These are phyloP conservation scores for Cystoderma amianthinum DNA, from an alignment of 768 basidiomycete species.

Conservation along the genomic window DNA sequence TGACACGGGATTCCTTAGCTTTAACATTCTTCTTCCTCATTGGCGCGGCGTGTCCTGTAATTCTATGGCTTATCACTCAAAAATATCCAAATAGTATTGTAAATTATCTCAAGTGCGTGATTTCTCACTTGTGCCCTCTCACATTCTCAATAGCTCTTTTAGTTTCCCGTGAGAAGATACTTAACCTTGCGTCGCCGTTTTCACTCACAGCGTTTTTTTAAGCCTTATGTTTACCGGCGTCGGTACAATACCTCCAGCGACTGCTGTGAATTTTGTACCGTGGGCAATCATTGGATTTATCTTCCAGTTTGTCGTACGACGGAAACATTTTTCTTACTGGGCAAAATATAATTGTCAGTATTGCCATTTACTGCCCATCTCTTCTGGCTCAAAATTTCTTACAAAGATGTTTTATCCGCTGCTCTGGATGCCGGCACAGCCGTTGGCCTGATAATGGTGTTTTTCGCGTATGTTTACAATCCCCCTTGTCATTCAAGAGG, in stretches of 20 bases:
- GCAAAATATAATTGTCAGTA: conserved; percentile 68
- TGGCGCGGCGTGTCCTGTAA: conserved; percentile 59
- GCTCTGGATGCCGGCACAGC: conserved; percentile 72
- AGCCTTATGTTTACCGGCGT: conserved; percentile 70
- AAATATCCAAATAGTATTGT: conserved; percentile 56
- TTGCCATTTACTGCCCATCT: neutral
- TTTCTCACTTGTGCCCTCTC: conserved; percentile 1
- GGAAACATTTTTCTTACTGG: conserved; percentile 67
- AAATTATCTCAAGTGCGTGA: conserved; percentile 60
- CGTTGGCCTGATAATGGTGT: conserved; percentile 58
- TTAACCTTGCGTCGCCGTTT: conserved; percentile 3
- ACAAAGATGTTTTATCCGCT: conserved; percentile 73
- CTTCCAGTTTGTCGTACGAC: conserved; percentile 68
- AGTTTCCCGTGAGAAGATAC: conserved; percentile 38
- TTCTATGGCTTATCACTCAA: conserved; percentile 56
- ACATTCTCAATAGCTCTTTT: conserved; percentile 3
- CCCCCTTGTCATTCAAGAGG: neutral
- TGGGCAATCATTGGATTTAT: conserved; percentile 73
- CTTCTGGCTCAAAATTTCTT: neutral
- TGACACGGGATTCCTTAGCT: conserved; percentile 26
- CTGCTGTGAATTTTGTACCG: conserved; percentile 78
- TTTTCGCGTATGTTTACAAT: conserved; percentile 49
- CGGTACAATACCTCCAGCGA: conserved; percentile 70
- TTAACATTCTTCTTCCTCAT: conserved; percentile 69
- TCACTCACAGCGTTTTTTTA: conserved; percentile 2